phyloP scores from a whole-genome alignment of 2,329 filamentous ascomycete genomes.

The Botrytis elliptica region DNA sequence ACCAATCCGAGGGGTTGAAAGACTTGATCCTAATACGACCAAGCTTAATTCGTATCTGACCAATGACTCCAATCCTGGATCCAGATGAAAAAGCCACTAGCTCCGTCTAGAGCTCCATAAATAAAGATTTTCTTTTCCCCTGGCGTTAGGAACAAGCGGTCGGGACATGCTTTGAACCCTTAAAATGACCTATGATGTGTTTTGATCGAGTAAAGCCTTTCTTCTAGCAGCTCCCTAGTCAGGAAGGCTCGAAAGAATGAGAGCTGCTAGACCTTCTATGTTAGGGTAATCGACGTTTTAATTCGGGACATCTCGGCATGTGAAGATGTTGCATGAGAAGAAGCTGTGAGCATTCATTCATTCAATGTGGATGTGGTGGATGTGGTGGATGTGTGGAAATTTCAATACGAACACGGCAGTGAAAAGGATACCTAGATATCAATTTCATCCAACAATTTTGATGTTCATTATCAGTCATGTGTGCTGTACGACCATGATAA shows the following conservation, averaged over 20 bases:
- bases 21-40: not conserved
- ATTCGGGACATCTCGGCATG: not conserved
- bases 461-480: not conserved
- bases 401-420: not conserved
- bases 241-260: not conserved
- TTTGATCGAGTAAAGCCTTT: conserved; percentile 18
- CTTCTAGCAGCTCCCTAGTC: not conserved
- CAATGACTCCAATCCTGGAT: not conserved
- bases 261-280: not conserved
- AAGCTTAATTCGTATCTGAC: not conserved
- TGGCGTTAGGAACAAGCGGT: not conserved
- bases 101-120: conserved; percentile 5
- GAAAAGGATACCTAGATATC: not conserved
- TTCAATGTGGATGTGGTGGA: not conserved
- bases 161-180: not conserved
- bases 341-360: not conserved
- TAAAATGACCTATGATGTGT: conserved; percentile 15
- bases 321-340: not conserved
- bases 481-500: not conserved
- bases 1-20: not conserved
- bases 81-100: not conserved
- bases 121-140: not conserved
- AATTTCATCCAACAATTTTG: not conserved
- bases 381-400: not conserved
- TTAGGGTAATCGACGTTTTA: not conserved